These are phyloP conservation scores for Kluyveromyces starmeri DNA, from an alignment of 805 yeast species.

Conservation along the genomic window DNA sequence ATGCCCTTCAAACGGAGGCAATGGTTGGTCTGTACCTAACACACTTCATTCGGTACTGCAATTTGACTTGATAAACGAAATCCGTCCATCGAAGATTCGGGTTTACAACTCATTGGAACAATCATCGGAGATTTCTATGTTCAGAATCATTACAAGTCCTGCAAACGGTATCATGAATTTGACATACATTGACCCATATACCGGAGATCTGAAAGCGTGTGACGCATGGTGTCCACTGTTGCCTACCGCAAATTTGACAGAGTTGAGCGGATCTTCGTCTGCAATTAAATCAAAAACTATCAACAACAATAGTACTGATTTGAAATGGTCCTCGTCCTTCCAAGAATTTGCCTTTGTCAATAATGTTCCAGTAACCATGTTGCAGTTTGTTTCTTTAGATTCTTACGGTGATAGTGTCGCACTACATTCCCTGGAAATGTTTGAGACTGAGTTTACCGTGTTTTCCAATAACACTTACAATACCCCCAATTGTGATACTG, in stretches of 20 bases:
- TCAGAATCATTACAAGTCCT: slow-evolving; percentile 70
- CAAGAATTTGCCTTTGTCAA: slow-evolving; percentile 82
- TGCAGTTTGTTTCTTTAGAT: slow-evolving; percentile 55
- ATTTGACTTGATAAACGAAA: slow-evolving; percentile 45
- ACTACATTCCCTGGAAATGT: slow-evolving; percentile 64
- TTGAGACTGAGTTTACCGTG: slow-evolving; percentile 42
- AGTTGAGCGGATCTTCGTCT: slow-evolving; percentile 22
- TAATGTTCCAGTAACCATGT: slow-evolving; percentile 45
- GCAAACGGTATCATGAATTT: slow-evolving; percentile 86
- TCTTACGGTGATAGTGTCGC: slow-evolving; percentile 66
- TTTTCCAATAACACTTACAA: slow-evolving; percentile 73
- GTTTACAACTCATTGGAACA: slow-evolving; percentile 50
- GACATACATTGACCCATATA: slow-evolving; percentile 68
- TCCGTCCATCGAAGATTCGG: slow-evolving; percentile 64
- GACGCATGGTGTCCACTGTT: slow-evolving; percentile 85
- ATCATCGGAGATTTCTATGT: slow-evolving; percentile 42
- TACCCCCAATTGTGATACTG: slow-evolving; percentile 46
- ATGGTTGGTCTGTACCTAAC: slow-evolving; percentile 45
- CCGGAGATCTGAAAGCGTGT: slow-evolving; percentile 52
- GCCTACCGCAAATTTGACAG: slow-evolving; percentile 30
- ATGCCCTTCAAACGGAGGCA: slow-evolving; percentile 35
- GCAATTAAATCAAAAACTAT: slow-evolving; percentile 16
- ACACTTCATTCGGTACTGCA: slow-evolving; percentile 56
- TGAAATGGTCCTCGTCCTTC: slow-evolving; percentile 36
- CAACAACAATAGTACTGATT: slow-evolving; percentile 30